Percentiles rank a stretch among this genome's conserved stretches.
Evolutionary conservation across 2,329 filamentous ascomycete genomes (phyloP).

Genomic region (Penicillium crustosum): DNA sequence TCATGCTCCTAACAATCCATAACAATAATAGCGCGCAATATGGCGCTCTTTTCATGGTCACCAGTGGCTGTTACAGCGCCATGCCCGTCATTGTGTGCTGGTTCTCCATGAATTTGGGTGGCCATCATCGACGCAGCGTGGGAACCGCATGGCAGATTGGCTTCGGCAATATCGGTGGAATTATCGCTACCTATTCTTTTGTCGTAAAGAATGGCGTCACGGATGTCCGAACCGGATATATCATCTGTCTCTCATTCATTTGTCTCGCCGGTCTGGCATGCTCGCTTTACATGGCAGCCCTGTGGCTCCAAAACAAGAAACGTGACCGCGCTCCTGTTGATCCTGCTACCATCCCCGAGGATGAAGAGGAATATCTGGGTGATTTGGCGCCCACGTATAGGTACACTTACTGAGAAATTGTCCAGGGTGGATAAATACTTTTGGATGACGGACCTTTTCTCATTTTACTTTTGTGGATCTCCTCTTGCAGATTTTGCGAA

Average conservation of each 20-base stretch:
- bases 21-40: slow-evolving; percentile 65
- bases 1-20: slow-evolving; percentile 70
- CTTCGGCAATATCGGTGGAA: slow-evolving; percentile 76
- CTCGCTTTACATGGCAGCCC: slow-evolving; percentile 37
- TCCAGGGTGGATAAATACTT: neutral
- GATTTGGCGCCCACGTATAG: slow-evolving; percentile 45
- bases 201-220: slow-evolving; percentile 63
- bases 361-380: slow-evolving; percentile 40
- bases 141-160: slow-evolving; percentile 75
- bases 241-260: slow-evolving; percentile 73
- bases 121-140: slow-evolving; percentile 68
- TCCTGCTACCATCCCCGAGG: slow-evolving; percentile 25
- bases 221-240: slow-evolving; percentile 69
- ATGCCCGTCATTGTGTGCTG: slow-evolving; percentile 86
- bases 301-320: slow-evolving; percentile 43
- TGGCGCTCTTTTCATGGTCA: slow-evolving; percentile 76
- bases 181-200: slow-evolving; percentile 73
- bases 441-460: neutral
- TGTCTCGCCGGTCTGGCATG: slow-evolving; percentile 61
- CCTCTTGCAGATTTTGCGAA: neutral
- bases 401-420: slow-evolving; percentile 35
- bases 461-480: neutral
- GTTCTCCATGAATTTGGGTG: slow-evolving; percentile 77
- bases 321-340: slow-evolving; percentile 35
- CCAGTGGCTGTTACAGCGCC: slow-evolving; percentile 77